A percentile compares a stretch with the other conserved stretches of the same genome.
Conservation (phyloP, 768 basidiomycete genomes). For the Tulasnella sp. region DNA sequence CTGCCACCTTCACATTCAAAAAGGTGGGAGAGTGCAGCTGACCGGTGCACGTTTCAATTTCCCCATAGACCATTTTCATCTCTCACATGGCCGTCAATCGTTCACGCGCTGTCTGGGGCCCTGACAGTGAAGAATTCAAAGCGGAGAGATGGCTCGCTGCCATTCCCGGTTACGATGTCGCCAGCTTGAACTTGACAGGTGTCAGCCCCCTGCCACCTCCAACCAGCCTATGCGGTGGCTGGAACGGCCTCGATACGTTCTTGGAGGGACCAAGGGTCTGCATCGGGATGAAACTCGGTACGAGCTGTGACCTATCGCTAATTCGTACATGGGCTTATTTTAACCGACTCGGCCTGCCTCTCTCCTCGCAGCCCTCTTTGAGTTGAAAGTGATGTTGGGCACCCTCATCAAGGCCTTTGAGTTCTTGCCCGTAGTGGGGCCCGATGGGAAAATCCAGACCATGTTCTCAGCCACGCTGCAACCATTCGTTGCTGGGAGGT, state of each 20-base stretch:
- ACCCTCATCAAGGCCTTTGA: slow-evolving; percentile 30
- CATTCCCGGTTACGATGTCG: too few relatives aligned
- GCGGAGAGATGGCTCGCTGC: slow-evolving; percentile 30
- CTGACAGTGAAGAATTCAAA: slow-evolving; percentile 28
- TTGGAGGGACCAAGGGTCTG: slow-evolving; percentile 35
- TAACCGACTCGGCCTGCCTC: too few relatives aligned
- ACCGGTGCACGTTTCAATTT: too few relatives aligned
- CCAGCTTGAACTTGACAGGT: too few relatives aligned
- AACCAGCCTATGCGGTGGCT: slow-evolving; percentile 29
- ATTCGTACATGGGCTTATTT: slow-evolving; percentile 19
- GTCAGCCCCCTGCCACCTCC: slow-evolving; percentile 13
- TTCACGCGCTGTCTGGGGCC: slow-evolving; percentile 30
- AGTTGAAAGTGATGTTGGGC: slow-evolving; percentile 33
- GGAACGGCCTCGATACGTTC: slow-evolving; percentile 32
- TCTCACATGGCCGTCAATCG: slow-evolving; percentile 30
- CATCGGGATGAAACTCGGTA: slow-evolving; percentile 30
- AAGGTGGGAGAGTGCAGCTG: too few relatives aligned
- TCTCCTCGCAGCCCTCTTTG: slow-evolving; percentile 29
- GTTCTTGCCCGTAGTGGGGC: slow-evolving; percentile 25
- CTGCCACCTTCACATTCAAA: too few relatives aligned
- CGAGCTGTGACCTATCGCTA: not conserved
- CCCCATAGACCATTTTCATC: slow-evolving; percentile 27
- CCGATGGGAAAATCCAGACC: slow-evolving; percentile 20
- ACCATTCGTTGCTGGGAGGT: slow-evolving; percentile 12
- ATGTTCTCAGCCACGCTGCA: slow-evolving; percentile 16